phyloP scores from a whole-genome alignment of 345 rosid species.

The Boechera divaricarpa region DNA sequence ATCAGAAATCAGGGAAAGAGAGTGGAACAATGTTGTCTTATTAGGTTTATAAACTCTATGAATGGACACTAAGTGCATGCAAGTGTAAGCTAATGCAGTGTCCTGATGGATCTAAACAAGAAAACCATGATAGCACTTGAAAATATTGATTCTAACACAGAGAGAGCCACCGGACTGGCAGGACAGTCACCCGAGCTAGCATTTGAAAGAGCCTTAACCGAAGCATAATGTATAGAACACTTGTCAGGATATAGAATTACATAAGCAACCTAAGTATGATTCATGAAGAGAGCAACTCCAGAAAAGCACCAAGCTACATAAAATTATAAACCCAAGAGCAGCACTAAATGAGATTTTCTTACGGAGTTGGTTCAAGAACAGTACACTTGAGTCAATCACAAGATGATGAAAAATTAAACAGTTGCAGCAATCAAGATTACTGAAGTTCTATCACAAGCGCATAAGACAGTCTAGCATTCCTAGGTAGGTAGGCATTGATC shows the following conservation, averaged over 20 bases:
- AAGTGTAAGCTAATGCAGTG: conserved; percentile 24
- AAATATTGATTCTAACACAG: conserved; percentile 5
- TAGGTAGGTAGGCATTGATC: neutral
- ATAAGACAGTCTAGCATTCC: neutral
- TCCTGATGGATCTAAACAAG: neutral
- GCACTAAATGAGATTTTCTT: neutral
- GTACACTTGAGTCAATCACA: neutral
- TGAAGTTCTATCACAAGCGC: neutral
- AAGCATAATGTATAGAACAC: neutral
- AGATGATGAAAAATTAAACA: neutral
- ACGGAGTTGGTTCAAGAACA: neutral
- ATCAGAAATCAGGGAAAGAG: conserved; percentile 27
- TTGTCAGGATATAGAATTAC: neutral
- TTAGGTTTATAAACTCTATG: neutral
- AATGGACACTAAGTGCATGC: neutral
- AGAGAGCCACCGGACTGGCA: neutral
- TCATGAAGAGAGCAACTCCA: conserved; percentile 3
- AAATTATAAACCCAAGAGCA: neutral
- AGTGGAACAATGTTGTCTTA: neutral
- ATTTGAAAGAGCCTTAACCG: conserved; percentile 5
- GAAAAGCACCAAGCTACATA: conserved; percentile 4
- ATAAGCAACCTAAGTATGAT: neutral
- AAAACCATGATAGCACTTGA: neutral
- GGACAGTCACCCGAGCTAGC: neutral
- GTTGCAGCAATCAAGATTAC: neutral